These are phyloP conservation scores for Crithidia sp. DNA, from an alignment of 208 protist genomes.

Conservation along the genomic window DNA sequence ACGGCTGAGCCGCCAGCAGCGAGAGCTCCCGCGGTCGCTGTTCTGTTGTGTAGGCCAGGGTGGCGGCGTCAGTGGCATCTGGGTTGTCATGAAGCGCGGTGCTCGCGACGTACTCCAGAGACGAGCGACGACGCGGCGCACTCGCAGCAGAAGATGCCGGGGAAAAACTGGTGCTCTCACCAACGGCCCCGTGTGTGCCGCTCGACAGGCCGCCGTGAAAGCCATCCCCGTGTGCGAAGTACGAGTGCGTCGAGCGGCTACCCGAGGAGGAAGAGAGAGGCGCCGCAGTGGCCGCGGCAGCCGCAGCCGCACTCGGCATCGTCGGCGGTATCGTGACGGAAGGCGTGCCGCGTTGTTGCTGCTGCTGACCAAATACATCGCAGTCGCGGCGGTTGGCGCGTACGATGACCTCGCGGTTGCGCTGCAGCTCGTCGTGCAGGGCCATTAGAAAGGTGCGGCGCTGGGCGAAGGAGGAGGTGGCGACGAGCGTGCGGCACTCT, in stretches of 20 bases:
- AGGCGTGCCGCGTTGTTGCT: constrained; percentile 36
- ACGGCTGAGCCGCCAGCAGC: too few species aligned
- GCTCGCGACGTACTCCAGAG: constrained; percentile 25
- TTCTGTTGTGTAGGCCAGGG: not conserved
- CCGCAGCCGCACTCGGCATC: constrained; percentile 18
- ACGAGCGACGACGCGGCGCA: constrained; percentile 12
- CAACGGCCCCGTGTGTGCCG: not conserved
- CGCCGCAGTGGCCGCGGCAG: not conserved
- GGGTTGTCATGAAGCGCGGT: not conserved
- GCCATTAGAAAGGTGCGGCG: constrained; percentile 47
- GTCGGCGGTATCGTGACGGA: constrained; percentile 31
- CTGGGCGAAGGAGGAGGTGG: constrained; percentile 45
- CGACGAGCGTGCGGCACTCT: constrained; percentile 41
- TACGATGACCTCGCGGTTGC: constrained; percentile 37
- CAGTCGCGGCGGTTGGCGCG: constrained; percentile 56
- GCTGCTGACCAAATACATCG: constrained; percentile 45
- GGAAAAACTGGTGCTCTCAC: not conserved
- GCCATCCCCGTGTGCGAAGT: not conserved
- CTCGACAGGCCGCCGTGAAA: not conserved
- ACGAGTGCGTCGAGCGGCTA: not conserved
- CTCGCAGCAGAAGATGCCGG: not conserved
- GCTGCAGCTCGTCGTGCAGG: constrained; percentile 42
- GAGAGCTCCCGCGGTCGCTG: not conserved
- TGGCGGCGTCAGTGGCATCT: not conserved
- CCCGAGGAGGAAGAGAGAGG: not conserved